Percentiles rank a stretch among this genome's conserved stretches.
These are phyloP conservation scores for Umbellularia californica DNA, from an alignment of 164 flowering plant species.

Conservation along the genomic window DNA sequence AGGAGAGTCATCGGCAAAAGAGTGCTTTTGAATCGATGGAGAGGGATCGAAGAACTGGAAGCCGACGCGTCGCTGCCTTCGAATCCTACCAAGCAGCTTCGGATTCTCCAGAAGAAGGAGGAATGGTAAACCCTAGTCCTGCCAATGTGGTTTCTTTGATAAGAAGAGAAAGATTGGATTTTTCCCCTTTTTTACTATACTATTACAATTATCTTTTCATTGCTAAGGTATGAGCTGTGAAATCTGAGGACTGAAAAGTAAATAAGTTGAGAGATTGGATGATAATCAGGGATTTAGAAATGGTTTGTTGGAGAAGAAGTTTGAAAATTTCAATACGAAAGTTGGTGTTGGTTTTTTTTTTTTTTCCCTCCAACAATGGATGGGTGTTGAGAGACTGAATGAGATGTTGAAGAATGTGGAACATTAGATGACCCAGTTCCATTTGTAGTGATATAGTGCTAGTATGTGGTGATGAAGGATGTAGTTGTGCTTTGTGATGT, in stretches of 20 bases:
- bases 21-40: conserved; percentile 66
- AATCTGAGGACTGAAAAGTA: too few species aligned
- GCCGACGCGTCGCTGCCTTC: conserved; percentile 27
- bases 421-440: not conserved
- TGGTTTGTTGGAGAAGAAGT: too few species aligned
- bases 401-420: not conserved
- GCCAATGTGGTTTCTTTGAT: too few species aligned
- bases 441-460: not conserved
- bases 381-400: not conserved
- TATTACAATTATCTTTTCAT: not conserved
- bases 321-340: too few species aligned
- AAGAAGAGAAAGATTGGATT: too few species aligned
- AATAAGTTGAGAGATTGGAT: too few species aligned
- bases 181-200: not conserved
- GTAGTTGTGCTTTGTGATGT: not conserved
- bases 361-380: not conserved
- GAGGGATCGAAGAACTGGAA: conserved; percentile 56
- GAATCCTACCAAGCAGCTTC: conserved; percentile 31
- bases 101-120: conserved; percentile 49
- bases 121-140: conserved; percentile 39
- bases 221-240: too few species aligned
- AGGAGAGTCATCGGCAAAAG: conserved; percentile 25
- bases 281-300: too few species aligned
- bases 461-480: not conserved
- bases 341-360: too few species aligned